Evolutionary conservation across 192 early-diverging fungal species (phyloP), one percentile per base, ranked within the genome.

Genomic region (Coemansia sp.): DNA sequence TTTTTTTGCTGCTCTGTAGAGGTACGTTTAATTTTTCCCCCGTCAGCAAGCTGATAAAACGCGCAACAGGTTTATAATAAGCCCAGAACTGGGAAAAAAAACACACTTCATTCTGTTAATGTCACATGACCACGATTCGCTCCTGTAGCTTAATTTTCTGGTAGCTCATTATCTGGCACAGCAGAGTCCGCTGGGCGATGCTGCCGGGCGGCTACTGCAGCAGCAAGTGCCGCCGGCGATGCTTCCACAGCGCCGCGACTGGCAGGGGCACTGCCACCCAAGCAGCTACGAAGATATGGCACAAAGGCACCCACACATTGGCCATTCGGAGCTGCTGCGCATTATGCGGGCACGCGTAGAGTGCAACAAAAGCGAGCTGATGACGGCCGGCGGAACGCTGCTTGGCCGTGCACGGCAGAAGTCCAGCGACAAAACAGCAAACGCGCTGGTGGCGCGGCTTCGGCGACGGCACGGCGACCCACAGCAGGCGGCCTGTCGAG

Each of bases 241-340:
- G 28, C 62, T 91, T 26, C 91, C 91, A 0, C 60, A 47, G 41
- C 87, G 88, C 10, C 63, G 81, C 44, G 83, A 91, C 72, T 92
- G 87, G 85, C 81, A 78, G 46, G 90, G 91, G 36, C 39, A 78
- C 21, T 58, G 53, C 36, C 81, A 84, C 28, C 55, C 78, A 1
- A 65, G 78, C 37, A 64, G 80, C 2, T 77, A 79, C 44, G 81
- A 79, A 3, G 83, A 87, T 46, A 64, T 92, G 50, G 86, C 82
- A 62, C 70, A 58, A 50, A 39, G 53, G 50, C 63, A 42, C 33
- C 59, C 52, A 30, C 64, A 72, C 67, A 35, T 68, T 31, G 33
- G 51, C 14, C 16, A 28, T 26, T 19, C 16, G 47, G 46, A 72
- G 57, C 52, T 78, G 13, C 72, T 65, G 41, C 59, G 50, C 37